A percentile compares a stretch with the other conserved stretches of the same genome.
Conservation (phyloP, 306 rosid species). For the Cicer judaicum region DNA sequence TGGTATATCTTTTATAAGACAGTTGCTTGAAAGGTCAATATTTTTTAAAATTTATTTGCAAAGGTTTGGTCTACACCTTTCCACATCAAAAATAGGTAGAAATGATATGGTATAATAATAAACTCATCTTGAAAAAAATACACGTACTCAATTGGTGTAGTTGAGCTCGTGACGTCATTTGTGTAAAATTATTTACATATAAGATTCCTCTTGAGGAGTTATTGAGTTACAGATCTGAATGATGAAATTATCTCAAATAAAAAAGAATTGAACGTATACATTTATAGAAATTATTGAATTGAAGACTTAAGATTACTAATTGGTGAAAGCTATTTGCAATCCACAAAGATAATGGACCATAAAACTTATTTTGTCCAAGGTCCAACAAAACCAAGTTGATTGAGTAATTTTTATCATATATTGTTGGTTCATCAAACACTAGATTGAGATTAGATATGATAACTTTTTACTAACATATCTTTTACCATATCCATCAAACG, state of each 20-base stretch:
- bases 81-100: background rate
- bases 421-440: too few relatives aligned
- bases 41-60: background rate
- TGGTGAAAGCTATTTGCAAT: too few relatives aligned
- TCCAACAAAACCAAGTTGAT: background rate
- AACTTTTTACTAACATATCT: too few relatives aligned
- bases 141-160: too few relatives aligned
- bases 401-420: too few relatives aligned
- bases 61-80: background rate
- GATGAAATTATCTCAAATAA: background rate
- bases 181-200: background rate
- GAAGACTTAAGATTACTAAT: background rate
- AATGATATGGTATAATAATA: fast-evolving
- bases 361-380: background rate
- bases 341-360: background rate
- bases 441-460: too few relatives aligned
- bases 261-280: background rate
- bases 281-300: background rate
- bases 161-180: background rate
- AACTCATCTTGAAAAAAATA: fast-evolving
- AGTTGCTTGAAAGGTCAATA: background rate
- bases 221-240: background rate
- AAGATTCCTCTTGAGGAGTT: background rate
- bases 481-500: too few relatives aligned
- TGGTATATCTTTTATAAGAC: background rate